These are phyloP conservation scores for Apophysomyces trapeziformis DNA, from an alignment of 371 early-diverging fungal genomes.

Conservation along the genomic window DNA sequence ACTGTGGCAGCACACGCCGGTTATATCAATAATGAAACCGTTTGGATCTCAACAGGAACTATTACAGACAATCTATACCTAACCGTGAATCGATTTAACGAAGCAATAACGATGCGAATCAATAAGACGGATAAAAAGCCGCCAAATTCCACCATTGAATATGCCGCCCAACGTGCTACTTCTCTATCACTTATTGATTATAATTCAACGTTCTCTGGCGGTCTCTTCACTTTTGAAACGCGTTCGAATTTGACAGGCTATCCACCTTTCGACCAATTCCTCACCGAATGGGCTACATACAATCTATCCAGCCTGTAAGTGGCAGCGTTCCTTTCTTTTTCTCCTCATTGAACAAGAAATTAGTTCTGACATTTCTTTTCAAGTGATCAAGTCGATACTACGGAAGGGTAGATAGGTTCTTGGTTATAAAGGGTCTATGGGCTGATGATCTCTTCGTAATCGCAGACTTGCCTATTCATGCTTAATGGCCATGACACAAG, in stretches of 20 bases:
- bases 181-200: constrained; percentile 7
- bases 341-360: not conserved
- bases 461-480: constrained; percentile 17
- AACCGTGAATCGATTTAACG: constrained; percentile 16
- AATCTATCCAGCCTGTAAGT: constrained; percentile 29
- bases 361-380: not conserved
- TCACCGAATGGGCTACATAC: constrained; percentile 38
- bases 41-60: constrained; percentile 25
- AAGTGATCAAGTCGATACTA: constrained; percentile 31
- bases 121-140: not conserved
- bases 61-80: constrained; percentile 22
- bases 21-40: constrained; percentile 22
- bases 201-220: constrained; percentile 31
- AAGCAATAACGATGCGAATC: not conserved
- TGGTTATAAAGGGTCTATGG: not conserved
- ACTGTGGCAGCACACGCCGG: constrained; percentile 16
- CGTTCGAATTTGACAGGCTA: constrained; percentile 38
- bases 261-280: constrained; percentile 38
- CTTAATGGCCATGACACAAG: constrained; percentile 42
- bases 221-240: constrained; percentile 42
- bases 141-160: not conserved
- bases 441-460: not conserved
- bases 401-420: constrained; percentile 33
- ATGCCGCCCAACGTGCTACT: constrained; percentile 7
- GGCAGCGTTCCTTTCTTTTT: not conserved